Conservation (phyloP, 2,329 filamentous ascomycete species). For the Trichoderma pleuroti region DNA sequence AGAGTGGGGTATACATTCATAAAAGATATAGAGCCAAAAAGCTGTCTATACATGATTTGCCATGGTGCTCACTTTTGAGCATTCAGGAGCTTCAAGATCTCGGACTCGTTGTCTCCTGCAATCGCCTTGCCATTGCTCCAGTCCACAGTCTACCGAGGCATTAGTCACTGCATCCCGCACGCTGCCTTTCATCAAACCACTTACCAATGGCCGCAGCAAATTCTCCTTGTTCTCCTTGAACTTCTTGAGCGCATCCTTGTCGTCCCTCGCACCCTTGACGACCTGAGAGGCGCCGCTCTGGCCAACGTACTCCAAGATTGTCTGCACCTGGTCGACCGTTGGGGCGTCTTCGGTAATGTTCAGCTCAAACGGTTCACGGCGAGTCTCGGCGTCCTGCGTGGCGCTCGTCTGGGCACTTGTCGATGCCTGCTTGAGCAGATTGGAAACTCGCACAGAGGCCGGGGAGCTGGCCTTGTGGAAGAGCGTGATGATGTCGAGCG, state of each 20-base stretch:
- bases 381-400: slow-evolving; percentile 57
- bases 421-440: slow-evolving; percentile 75
- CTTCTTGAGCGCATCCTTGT: slow-evolving; percentile 74
- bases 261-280: slow-evolving; percentile 68
- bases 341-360: slow-evolving; percentile 77
- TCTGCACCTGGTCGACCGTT: slow-evolving; percentile 77
- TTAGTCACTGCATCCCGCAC: not conserved
- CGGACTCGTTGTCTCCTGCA: slow-evolving; percentile 76
- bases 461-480: slow-evolving; percentile 81
- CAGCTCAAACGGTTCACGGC: slow-evolving; percentile 74
- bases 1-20: slow-evolving; percentile 19
- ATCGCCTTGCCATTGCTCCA: slow-evolving; percentile 88
- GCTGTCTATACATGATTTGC: slow-evolving; percentile 20
- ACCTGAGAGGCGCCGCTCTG: slow-evolving; percentile 56
- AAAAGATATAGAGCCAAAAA: not conserved
- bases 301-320: slow-evolving; percentile 79
- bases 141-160: slow-evolving; percentile 62
- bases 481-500: slow-evolving; percentile 88
- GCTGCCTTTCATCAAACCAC: slow-evolving; percentile 32
- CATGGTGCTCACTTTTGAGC: slow-evolving; percentile 40
- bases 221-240: slow-evolving; percentile 65
- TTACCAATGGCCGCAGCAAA: slow-evolving; percentile 75
- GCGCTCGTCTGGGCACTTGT: slow-evolving; percentile 64
- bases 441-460: slow-evolving; percentile 68
- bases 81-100: slow-evolving; percentile 79